Evolutionary conservation across 139 green algal genomes (phyloP).

Genomic region (Ettlia oleoabundans): DNA sequence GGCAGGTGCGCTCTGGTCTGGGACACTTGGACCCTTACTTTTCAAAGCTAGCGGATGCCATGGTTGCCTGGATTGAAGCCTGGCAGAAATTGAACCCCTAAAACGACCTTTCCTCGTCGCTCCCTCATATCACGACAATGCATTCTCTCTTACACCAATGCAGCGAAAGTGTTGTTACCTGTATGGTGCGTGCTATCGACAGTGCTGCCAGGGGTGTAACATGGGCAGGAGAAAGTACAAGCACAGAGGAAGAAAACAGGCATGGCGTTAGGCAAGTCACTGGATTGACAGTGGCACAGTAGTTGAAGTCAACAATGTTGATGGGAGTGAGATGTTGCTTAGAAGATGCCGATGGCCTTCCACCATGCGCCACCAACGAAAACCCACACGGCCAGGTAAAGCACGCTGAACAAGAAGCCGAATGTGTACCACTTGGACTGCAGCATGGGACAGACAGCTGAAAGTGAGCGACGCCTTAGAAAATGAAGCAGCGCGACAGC

Average conservation of each 20-base stretch:
- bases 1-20: conserved; percentile 82
- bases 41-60: conserved; percentile 91
- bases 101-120: too few species aligned
- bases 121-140: too few species aligned
- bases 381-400: conserved; percentile 96
- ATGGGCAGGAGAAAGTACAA: too few species aligned
- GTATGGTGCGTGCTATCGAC: too few species aligned
- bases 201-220: too few species aligned
- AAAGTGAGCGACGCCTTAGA: not conserved
- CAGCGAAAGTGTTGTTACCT: too few species aligned
- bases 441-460: not conserved
- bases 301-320: too few species aligned
- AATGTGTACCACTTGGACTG: conserved; percentile 93
- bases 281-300: not conserved
- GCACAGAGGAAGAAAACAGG: too few species aligned
- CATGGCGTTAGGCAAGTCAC: too few species aligned
- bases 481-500: too few species aligned
- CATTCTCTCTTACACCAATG: too few species aligned
- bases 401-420: conserved; percentile 91
- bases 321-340: too few species aligned
- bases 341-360: conserved; percentile 94
- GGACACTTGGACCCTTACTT: conserved; percentile 94
- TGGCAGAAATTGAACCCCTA: conserved; percentile 33
- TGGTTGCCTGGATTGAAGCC: conserved; percentile 87
- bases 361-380: conserved; percentile 89